Evolutionary conservation across 1,139 yeast genomes (phyloP).

Genomic region (Nakaseomyces uthaithaninus): DNA sequence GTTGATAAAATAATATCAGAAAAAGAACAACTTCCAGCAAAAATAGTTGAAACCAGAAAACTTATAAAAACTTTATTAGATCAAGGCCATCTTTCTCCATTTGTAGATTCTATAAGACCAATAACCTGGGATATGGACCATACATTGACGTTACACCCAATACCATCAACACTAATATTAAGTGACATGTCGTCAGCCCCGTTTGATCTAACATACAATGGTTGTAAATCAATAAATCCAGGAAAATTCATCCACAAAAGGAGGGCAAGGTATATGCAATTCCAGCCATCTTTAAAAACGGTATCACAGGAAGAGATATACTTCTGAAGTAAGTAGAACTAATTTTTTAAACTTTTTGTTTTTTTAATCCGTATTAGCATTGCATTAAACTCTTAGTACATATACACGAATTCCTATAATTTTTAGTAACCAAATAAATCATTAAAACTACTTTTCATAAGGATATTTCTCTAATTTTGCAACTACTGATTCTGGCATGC

Average conservation of each 20-base stretch:
- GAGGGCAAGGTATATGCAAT: constrained; percentile 60
- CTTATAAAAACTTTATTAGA: constrained; percentile 72
- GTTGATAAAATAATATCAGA: constrained; percentile 25
- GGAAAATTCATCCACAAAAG: constrained; percentile 47
- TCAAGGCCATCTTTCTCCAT: constrained; percentile 85
- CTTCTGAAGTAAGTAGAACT: constrained; percentile 26
- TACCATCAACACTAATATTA: constrained; percentile 62
- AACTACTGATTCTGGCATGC: constrained; percentile 54
- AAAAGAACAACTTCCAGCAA: constrained; percentile 31
- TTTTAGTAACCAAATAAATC: background rate
- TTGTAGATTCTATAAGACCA: constrained; percentile 51
- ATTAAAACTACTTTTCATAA: constrained; percentile 14
- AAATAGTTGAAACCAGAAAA: constrained; percentile 58
- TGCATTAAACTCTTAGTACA: constrained; percentile 2
- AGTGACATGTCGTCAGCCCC: constrained; percentile 63
- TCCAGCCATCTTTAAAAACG: constrained; percentile 50
- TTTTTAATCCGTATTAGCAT: background rate
- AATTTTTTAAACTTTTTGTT: background rate
- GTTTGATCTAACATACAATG: constrained; percentile 72
- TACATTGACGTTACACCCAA: constrained; percentile 61
- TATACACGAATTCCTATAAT: too few species aligned
- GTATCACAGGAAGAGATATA: constrained; percentile 41
- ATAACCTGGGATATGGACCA: constrained; percentile 65
- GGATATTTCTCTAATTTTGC: constrained; percentile 44
- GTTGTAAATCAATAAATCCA: constrained; percentile 72